Base-by-base conservation (phyloP, 164 flowering plant species). In the Vitis rotundifolia region DNA sequence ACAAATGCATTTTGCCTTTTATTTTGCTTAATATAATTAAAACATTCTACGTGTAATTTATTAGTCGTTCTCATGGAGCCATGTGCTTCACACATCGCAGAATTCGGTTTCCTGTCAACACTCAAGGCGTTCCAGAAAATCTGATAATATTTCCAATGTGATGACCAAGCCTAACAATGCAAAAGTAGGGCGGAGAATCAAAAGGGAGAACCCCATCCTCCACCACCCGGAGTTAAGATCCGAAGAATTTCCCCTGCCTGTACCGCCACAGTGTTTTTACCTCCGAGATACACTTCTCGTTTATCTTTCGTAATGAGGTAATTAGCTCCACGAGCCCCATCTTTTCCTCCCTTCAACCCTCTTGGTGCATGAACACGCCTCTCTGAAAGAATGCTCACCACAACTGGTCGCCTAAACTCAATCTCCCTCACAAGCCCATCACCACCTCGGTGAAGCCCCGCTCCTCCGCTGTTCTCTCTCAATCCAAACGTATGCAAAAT, bases 341-440 rank as follows among this genome's bases (percentile, higher is more conserved):
- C 76, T 70, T 82, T 70, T 14, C 98, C 99, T 48, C 97, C 99
- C 14, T 81, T 89, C 76, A 95, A 67, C 12, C 99, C 99, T 80
- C 97, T 85, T 5, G 99, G 99, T 8, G 92, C 89, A 83, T 88
- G 93, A 14, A 91, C 96, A 19, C 99, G 93, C 75, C 99, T 88
- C 83, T 95, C 99, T 0, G 99, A 93, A 60, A 95, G 93, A 76
- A 95, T 87, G 76, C 99, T 95, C 53, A 95, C 98, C 9, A 89
- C 84, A 15, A 93, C 89, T 5, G 94, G 91, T 0, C 87, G 81
- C 69, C 82, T 84, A 66, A 95, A 95, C 82, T 91, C 94, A 15
- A 95, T 91, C 85, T 93, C 99, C 78, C 99, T 86, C 15, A 93
- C 83, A 61, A 95, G 81, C 16, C 98, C 99, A 74, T 95, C 97